These are phyloP conservation scores for Fraxinus sp. DNA, from an alignment of 305 asterid species.

Conservation along the genomic window DNA sequence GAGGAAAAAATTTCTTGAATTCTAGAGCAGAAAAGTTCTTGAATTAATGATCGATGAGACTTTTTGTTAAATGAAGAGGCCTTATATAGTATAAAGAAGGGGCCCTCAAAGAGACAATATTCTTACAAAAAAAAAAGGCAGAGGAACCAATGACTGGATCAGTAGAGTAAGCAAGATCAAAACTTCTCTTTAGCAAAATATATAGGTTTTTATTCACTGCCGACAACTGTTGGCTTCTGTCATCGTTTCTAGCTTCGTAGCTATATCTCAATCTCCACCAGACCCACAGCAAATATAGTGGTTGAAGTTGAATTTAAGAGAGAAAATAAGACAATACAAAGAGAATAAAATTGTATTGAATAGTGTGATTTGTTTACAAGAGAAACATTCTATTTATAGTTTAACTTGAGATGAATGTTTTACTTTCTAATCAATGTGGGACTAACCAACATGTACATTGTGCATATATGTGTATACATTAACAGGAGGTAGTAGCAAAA, in stretches of 20 bases:
- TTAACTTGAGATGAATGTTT: too few species aligned
- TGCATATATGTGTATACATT: too few species aligned
- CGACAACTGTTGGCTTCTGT: slow-evolving; percentile 75
- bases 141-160: slow-evolving; percentile 57
- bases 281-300: slow-evolving; percentile 63
- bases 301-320: too few species aligned
- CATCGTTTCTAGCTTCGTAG: slow-evolving; percentile 42
- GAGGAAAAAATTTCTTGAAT: neutral
- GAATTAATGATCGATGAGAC: slow-evolving; percentile 34
- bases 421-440: too few species aligned
- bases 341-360: too few species aligned
- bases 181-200: slow-evolving; percentile 31
- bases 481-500: slow-evolving; percentile 15
- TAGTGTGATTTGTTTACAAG: too few species aligned
- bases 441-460: too few species aligned
- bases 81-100: slow-evolving; percentile 38
- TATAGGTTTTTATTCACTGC: slow-evolving; percentile 37
- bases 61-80: slow-evolving; percentile 27
- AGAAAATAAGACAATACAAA: too few species aligned
- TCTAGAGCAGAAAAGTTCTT: slow-evolving; percentile 9
- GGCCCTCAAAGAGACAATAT: slow-evolving; percentile 18
- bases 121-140: neutral
- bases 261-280: slow-evolving; percentile 56
- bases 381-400: too few species aligned
- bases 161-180: slow-evolving; percentile 54